These are phyloP conservation scores for Colletotrichum musae DNA, from an alignment of 2,329 filamentous ascomycete genomes.

Conservation along the genomic window DNA sequence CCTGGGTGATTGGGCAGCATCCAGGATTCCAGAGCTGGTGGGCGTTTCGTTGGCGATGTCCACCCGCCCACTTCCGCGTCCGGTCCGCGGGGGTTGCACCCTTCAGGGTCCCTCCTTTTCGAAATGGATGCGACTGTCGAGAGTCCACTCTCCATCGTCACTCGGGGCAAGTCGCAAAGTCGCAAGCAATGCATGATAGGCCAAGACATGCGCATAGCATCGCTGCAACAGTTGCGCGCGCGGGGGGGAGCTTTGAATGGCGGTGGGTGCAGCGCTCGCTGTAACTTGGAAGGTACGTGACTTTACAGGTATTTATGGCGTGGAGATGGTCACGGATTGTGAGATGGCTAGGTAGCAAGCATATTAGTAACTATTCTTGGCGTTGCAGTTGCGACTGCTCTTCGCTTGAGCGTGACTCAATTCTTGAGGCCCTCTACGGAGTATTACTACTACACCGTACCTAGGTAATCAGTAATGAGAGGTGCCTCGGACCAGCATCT, in stretches of 20 bases:
- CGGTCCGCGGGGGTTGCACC: constrained; percentile 7
- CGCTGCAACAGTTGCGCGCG: not conserved
- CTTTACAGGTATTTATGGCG: not conserved
- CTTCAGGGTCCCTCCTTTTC: constrained; percentile 35
- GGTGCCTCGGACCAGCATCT: not conserved
- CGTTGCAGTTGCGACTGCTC: constrained; percentile 12
- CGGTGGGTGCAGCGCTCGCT: not conserved
- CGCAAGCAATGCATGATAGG: not conserved
- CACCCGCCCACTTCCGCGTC: constrained; percentile 15
- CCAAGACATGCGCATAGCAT: constrained; percentile 5
- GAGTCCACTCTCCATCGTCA: constrained; percentile 5
- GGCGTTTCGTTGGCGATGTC: not conserved
- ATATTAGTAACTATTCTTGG: constrained; percentile 2
- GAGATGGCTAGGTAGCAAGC: constrained; percentile 2
- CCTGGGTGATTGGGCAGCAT: too few species aligned
- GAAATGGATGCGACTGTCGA: not conserved
- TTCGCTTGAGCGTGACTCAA: not conserved
- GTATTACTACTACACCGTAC: too few species aligned
- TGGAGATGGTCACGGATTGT: constrained; percentile 7
- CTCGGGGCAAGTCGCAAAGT: not conserved
- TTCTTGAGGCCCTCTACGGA: not conserved
- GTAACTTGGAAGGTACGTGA: too few species aligned
- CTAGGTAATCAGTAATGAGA: too few species aligned
- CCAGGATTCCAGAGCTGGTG: not conserved
- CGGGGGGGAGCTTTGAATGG: not conserved